A percentile compares a stretch with the other conserved stretches of the same genome.
phyloP scores from a whole-genome alignment of 352 stramenopile genomes.

The Phytophthora colocasiae region DNA sequence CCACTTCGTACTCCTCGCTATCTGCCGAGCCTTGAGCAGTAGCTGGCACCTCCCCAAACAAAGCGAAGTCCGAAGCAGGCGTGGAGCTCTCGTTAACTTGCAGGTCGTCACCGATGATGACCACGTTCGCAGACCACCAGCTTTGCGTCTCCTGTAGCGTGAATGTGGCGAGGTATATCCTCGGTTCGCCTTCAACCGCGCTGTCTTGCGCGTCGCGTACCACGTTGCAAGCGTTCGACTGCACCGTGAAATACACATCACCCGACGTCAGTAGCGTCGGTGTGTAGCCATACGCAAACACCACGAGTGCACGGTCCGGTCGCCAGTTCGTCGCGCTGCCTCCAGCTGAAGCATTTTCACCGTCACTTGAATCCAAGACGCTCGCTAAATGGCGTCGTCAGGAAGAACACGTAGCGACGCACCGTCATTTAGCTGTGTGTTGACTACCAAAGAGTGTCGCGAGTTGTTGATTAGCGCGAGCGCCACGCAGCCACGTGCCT shows the following conservation, averaged over 20 bases:
- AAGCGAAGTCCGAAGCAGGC: conserved; percentile 21
- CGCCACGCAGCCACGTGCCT: conserved; percentile 77
- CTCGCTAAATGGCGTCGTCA: conserved; percentile 58
- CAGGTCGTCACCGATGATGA: conserved; percentile 86
- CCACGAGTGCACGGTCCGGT: conserved; percentile 68
- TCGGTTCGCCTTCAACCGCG: conserved; percentile 73
- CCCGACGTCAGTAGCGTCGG: conserved; percentile 83
- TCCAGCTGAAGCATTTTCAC: conserved; percentile 10
- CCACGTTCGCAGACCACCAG: conserved; percentile 85
- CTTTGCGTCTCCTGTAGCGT: conserved; percentile 81
- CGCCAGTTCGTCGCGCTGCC: conserved; percentile 53
- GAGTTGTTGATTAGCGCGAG: conserved; percentile 85
- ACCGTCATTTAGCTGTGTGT: conserved; percentile 75
- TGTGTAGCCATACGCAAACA: conserved; percentile 89
- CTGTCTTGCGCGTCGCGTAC: conserved; percentile 82
- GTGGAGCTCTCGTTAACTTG: conserved; percentile 43
- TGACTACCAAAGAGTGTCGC: conserved; percentile 73
- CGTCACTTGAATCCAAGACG: conserved; percentile 39
- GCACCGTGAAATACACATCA: conserved; percentile 85
- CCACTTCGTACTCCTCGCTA: conserved; percentile 71
- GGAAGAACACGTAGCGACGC: conserved; percentile 77
- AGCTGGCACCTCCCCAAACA: conserved; percentile 39
- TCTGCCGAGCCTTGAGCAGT: conserved; percentile 5
- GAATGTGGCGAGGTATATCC: conserved; percentile 86
- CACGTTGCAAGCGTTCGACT: conserved; percentile 87